These are phyloP conservation scores for Tephrocybe sp. DNA, from an alignment of 768 basidiomycete species.

Conservation along the genomic window DNA sequence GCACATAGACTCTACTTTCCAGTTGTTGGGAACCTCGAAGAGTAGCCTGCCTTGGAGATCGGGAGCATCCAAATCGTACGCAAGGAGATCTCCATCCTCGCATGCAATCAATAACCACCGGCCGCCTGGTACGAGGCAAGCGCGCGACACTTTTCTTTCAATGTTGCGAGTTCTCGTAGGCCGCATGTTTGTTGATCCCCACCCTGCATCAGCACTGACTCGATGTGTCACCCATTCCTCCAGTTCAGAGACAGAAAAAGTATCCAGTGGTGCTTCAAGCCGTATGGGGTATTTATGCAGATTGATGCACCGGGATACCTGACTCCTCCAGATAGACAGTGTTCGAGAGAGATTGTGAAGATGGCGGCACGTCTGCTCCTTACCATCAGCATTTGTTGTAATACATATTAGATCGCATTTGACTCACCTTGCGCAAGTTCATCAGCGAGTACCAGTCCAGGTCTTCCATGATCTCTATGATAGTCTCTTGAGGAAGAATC, in stretches of 20 bases:
- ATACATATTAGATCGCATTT: no score
- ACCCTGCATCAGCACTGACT: constrained; percentile 10
- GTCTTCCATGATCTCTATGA: constrained; percentile 6
- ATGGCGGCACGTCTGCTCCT: constrained; percentile 9
- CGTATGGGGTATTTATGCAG: background rate
- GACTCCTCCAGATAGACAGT: constrained; percentile 7
- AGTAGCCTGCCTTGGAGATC: constrained; percentile 1
- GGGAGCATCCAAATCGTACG: constrained; percentile 9
- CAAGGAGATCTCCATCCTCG: background rate
- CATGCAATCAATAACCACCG: constrained; percentile 8
- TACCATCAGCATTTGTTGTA: no score
- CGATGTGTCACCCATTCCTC: constrained; percentile 10
- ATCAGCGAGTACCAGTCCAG: constrained; percentile 12
- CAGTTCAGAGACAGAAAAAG: constrained; percentile 3
- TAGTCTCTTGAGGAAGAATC: constrained; percentile 1
- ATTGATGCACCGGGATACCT: constrained; percentile 1
- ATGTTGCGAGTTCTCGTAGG: constrained; percentile 6
- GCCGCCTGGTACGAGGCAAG: constrained; percentile 10
- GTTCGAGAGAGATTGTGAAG: constrained; percentile 4
- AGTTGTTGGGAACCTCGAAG: background rate
- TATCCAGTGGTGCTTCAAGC: constrained; percentile 7
- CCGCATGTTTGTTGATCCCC: constrained; percentile 6
- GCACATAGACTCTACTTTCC: constrained; percentile 3
- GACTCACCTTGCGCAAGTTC: constrained; percentile 9
- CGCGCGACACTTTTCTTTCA: background rate